Evolutionary conservation across 2,329 filamentous ascomycete species (phyloP), one percentile per base, ranked within the genome.

Genomic region (Calonectria pauciramosa): DNA sequence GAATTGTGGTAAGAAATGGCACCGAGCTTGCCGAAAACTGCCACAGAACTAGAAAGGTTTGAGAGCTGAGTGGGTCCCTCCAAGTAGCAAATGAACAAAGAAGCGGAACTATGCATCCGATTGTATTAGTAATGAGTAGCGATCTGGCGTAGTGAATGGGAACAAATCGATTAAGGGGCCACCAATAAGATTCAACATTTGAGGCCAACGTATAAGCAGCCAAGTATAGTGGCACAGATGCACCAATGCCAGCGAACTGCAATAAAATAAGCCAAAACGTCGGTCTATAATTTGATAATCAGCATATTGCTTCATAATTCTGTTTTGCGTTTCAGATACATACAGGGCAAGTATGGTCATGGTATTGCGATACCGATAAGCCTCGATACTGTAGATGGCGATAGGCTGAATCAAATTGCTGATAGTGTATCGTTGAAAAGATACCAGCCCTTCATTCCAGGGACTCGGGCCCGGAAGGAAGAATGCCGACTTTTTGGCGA

Each of bases 391-490:
- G 41, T 20, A 51, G 23, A 70, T 41, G 0, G 32, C 23, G 20
- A 64, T 64, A 13, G 32, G 68, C 7, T 64, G 56, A 13, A 63
- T 36, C 20, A 63, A 28, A 26, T 66, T 44, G 1, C 72, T 47
- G 0, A 74, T 47, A 20, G 68, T 26, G 7, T 74, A 74, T 13
- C 71, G 13, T 28, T 74, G 72, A 6, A 74, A 18, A 5, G 14
- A 20, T 1, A 30, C n/a, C 2, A 72, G 41, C 8, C 20, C 20
- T n/a, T 69, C 8, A 8, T 64, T 30, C 30, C 47, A 34, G 23
- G 11, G 11, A 3, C 13, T n/a, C 1, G 65, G 26, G 1, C 69
- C 49, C 2, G 64, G 34, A 20, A 68, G 49, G n/a, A 64, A 72
- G 1, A 51, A 32, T 4, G 64, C 38, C 18, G 41, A 49, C 6